phyloP scores from a whole-genome alignment of 2,329 filamentous ascomycete species.

The Pleoardoris graminearum region DNA sequence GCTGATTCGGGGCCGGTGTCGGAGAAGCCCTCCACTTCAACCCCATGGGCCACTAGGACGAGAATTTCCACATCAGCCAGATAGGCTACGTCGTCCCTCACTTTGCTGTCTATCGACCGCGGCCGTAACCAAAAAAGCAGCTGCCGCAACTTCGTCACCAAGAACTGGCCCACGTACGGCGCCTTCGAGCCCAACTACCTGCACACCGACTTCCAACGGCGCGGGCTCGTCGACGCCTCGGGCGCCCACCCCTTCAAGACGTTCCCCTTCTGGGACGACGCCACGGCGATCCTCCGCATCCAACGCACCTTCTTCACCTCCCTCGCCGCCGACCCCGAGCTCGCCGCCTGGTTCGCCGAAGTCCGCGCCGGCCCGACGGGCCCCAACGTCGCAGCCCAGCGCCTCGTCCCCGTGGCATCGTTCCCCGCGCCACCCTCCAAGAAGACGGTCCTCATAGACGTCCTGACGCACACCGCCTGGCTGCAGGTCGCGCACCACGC shows the following conservation, averaged over 20 bases:
- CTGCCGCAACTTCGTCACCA: constrained; percentile 9
- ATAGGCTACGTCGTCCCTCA: constrained; percentile 5
- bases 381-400: constrained; percentile 1
- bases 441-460: constrained; percentile 1
- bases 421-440: neutral
- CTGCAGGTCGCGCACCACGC: constrained; percentile 8
- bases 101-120: no score
- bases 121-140: no score
- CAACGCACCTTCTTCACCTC: constrained; percentile 4
- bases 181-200: constrained; percentile 9
- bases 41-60: constrained; percentile 8
- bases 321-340: constrained; percentile 1
- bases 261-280: constrained; percentile 6
- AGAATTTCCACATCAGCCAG: constrained; percentile 10
- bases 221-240: constrained; percentile 6
- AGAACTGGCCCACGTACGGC: constrained; percentile 3
- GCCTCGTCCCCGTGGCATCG: neutral
- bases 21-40: constrained; percentile 7
- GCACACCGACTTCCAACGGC: neutral
- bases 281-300: neutral
- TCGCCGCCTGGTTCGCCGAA: constrained; percentile 7
- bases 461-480: constrained; percentile 8
- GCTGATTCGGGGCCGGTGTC: neutral
- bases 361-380: constrained; percentile 6
- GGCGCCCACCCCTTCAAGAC: constrained; percentile 1